phyloP scores from a whole-genome alignment of 1,284 basidiomycete genomes.

The Trichosporon faecale region DNA sequence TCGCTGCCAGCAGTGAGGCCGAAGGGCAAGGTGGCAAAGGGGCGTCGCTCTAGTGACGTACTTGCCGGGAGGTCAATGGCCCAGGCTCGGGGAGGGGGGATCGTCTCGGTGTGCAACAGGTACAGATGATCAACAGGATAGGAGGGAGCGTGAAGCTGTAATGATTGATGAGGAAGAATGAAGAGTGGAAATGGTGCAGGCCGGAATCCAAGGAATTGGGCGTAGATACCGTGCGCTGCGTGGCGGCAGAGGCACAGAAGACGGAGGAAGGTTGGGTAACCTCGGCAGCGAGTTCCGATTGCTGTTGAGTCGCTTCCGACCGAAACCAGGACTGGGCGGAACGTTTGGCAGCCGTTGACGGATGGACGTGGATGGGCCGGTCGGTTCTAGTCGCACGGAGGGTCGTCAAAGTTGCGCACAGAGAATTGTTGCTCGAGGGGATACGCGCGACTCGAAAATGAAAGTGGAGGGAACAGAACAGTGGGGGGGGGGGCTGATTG shows the following conservation, averaged over 20 bases:
- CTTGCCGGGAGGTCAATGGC: neutral
- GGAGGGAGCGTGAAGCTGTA: neutral
- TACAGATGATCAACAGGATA: neutral
- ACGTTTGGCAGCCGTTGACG: neutral
- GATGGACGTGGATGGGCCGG: neutral
- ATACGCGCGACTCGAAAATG: constrained; percentile 3
- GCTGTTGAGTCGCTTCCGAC: neutral
- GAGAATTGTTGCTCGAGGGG: neutral
- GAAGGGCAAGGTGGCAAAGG: neutral
- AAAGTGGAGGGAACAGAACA: neutral
- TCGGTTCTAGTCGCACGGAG: neutral
- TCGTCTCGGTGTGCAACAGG: neutral
- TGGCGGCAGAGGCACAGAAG: neutral
- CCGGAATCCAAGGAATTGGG: neutral
- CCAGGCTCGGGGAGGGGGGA: neutral
- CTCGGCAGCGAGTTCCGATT: neutral
- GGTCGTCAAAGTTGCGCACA: neutral
- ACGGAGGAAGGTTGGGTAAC: neutral
- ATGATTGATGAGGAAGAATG: neutral
- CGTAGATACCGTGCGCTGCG: neutral
- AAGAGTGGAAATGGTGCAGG: neutral
- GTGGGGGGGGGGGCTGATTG: neutral
- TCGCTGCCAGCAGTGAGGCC: neutral
- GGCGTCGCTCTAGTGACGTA: neutral
- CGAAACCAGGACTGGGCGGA: neutral